These are phyloP conservation scores for Talaromyces sp. DNA, from an alignment of 2,329 filamentous ascomycete genomes.

Conservation along the genomic window DNA sequence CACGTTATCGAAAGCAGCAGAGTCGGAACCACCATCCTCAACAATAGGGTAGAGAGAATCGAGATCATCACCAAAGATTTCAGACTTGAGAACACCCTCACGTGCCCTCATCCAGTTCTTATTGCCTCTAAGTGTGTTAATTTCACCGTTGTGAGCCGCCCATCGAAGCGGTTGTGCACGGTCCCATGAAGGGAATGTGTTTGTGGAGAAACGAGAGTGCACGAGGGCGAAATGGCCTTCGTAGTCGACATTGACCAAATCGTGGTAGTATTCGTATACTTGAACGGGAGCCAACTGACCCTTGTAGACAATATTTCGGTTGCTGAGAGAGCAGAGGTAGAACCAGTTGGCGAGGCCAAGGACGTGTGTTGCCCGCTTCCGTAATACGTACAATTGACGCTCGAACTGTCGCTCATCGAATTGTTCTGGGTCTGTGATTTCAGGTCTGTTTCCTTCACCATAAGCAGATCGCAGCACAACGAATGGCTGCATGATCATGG, in stretches of 20 bases:
- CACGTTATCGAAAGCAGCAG: slow-evolving; percentile 95
- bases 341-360: slow-evolving; percentile 98
- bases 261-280: slow-evolving; percentile 97
- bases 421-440: slow-evolving; percentile 70
- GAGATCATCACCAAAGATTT: slow-evolving; percentile 87
- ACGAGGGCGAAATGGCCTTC: slow-evolving; percentile 96
- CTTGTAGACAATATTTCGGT: slow-evolving; percentile 99
- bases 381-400: slow-evolving; percentile 86
- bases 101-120: slow-evolving; percentile 99
- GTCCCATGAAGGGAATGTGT: slow-evolving; percentile 98
- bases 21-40: slow-evolving; percentile 94
- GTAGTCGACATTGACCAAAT: slow-evolving; percentile 94
- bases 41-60: slow-evolving; percentile 90
- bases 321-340: slow-evolving; percentile 92
- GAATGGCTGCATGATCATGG: slow-evolving; percentile 91
- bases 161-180: slow-evolving; percentile 92
- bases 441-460: slow-evolving; percentile 73
- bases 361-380: slow-evolving; percentile 91
- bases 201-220: slow-evolving; percentile 95
- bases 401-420: slow-evolving; percentile 88
- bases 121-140: slow-evolving; percentile 94
- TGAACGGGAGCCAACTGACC: slow-evolving; percentile 90
- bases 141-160: slow-evolving; percentile 98
- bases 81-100: slow-evolving; percentile 90
- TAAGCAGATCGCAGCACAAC: slow-evolving; percentile 84